Evolutionary conservation across 148 eudicot species (phyloP).

Genomic region (Persicaria tinctoria): DNA sequence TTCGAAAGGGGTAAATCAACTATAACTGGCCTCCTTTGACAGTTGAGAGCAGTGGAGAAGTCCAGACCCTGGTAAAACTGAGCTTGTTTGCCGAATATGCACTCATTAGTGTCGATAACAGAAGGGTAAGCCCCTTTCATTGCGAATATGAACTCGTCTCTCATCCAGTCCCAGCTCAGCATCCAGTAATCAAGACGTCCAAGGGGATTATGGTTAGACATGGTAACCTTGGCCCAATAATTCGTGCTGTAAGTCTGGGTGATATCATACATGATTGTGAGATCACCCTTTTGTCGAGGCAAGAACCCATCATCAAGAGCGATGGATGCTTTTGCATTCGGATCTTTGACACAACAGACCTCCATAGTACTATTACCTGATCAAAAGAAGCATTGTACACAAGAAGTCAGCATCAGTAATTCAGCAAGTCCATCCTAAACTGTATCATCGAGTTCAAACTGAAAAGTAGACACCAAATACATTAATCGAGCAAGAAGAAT

Average conservation of each 20-base stretch:
- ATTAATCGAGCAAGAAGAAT: not conserved
- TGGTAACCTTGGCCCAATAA: conserved; percentile 75
- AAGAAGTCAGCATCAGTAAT: not conserved
- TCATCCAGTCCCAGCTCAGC: conserved; percentile 72
- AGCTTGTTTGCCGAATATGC: conserved; percentile 45
- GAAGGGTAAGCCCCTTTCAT: conserved; percentile 63
- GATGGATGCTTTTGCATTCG: conserved; percentile 28
- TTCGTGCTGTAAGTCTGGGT: conserved; percentile 27
- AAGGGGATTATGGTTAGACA: conserved; percentile 49
- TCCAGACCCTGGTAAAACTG: conserved; percentile 34
- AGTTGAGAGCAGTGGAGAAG: conserved; percentile 53
- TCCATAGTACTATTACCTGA: conserved; percentile 35
- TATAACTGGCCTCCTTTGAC: conserved; percentile 49
- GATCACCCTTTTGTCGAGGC: conserved; percentile 58
- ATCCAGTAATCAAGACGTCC: conserved; percentile 77
- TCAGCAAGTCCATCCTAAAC: conserved; percentile 6
- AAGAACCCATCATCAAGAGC: conserved; percentile 31
- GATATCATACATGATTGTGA: conserved; percentile 68
- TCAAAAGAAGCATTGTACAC: not conserved
- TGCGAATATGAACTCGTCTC: conserved; percentile 46
- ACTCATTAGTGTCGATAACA: conserved; percentile 39
- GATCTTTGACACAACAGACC: conserved; percentile 53
- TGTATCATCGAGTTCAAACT: too few relatives aligned
- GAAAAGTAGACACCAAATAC: not conserved
- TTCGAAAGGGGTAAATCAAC: conserved; percentile 53